These are phyloP conservation scores for Catharanthus roseus DNA, from an alignment of 257 asterid genomes.

Conservation along the genomic window DNA sequence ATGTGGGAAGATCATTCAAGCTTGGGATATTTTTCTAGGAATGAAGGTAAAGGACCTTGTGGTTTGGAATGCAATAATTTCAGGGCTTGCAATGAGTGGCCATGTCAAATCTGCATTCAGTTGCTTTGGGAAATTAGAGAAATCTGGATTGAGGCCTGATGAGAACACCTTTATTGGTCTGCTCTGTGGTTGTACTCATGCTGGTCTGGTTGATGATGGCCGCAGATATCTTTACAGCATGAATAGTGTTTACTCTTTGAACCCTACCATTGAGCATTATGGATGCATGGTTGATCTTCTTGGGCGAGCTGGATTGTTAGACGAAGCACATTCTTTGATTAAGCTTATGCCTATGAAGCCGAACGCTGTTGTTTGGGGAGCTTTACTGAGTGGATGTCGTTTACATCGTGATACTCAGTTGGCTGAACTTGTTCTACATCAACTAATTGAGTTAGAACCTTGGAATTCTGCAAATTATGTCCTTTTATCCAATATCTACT, in stretches of 20 bases:
- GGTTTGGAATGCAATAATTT: conserved; percentile 38
- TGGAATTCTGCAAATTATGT: conserved; percentile 41
- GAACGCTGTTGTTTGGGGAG: conserved; percentile 48
- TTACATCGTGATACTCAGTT: conserved; percentile 37
- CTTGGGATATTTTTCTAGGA: conserved; percentile 32
- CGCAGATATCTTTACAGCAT: conserved; percentile 31
- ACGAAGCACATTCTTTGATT: conserved; percentile 33
- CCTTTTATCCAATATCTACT: conserved; percentile 35
- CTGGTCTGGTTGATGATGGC: conserved; percentile 47
- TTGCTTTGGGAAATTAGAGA: conserved; percentile 33
- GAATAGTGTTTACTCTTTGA: conserved; percentile 21
- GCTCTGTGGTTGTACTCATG: conserved; percentile 46
- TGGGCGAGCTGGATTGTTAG: conserved; percentile 38
- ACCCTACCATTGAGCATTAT: conserved; percentile 34
- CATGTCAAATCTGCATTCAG: conserved; percentile 33
- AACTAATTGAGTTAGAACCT: conserved; percentile 40
- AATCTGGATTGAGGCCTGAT: conserved; percentile 37
- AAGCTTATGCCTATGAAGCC: conserved; percentile 39
- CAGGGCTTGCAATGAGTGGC: conserved; percentile 43
- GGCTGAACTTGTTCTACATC: conserved; percentile 37
- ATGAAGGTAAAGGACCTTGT: conserved; percentile 38
- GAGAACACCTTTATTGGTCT: conserved; percentile 43
- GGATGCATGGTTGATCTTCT: conserved; percentile 56
- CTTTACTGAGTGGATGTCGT: conserved; percentile 43
- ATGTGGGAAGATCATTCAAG: conserved; percentile 34